A percentile compares a stretch with the other conserved stretches of the same genome.
Conservation (phyloP, 768 basidiomycete species). For the Rhodotorula paludigena region DNA sequence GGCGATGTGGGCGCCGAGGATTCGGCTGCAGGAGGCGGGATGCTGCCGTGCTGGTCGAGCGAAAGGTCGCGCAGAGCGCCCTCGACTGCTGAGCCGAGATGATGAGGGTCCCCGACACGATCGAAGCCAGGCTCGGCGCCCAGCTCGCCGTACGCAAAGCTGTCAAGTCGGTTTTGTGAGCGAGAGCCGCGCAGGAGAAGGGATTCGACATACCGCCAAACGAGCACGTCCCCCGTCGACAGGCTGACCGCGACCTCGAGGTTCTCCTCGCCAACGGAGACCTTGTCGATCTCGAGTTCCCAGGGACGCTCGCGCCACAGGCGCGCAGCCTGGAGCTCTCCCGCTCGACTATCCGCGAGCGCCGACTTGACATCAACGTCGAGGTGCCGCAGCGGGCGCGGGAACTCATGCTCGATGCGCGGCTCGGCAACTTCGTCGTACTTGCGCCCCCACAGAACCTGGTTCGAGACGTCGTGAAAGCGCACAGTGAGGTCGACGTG, state of each 20-base stretch:
- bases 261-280: constrained; percentile 47
- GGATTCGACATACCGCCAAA: constrained; percentile 43
- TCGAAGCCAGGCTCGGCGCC: constrained; percentile 12
- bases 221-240: constrained; percentile 48
- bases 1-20: not conserved
- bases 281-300: constrained; percentile 47
- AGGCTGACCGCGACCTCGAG: constrained; percentile 48
- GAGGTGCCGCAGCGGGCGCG: constrained; percentile 59
- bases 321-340: constrained; percentile 43
- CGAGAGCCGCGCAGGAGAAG: not conserved
- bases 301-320: constrained; percentile 44
- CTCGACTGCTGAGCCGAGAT: constrained; percentile 19
- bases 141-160: constrained; percentile 21
- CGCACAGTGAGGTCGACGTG: constrained; percentile 62
- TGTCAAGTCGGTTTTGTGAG: not conserved
- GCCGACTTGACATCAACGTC: constrained; percentile 55
- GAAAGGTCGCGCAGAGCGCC: constrained; percentile 17
- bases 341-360: constrained; percentile 3
- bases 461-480: constrained; percentile 70
- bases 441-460: constrained; percentile 54
- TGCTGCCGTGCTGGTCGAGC: constrained; percentile 8
- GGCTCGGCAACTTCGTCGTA: not conserved
- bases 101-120: constrained; percentile 1
- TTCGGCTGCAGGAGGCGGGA: too few relatives aligned
- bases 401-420: constrained; percentile 53